These are phyloP conservation scores for Incumbomyces lentus DNA, from an alignment of 2,329 filamentous ascomycete genomes.

Conservation along the genomic window DNA sequence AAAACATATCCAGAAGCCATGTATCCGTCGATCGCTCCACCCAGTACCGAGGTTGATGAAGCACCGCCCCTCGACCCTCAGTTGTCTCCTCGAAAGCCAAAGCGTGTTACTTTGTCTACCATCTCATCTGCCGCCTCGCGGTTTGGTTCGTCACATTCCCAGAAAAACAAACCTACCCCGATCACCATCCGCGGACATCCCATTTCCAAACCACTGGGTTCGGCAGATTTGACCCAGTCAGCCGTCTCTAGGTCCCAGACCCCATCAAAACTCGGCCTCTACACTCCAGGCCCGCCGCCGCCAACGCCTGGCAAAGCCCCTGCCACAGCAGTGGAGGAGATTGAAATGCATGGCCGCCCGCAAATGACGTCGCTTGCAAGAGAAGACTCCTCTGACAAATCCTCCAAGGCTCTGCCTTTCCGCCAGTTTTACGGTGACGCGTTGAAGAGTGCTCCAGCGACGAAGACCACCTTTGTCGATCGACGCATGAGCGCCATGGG, in stretches of 20 bases:
- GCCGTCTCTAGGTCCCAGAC: slow-evolving; percentile 40
- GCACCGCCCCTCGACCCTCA: slow-evolving; percentile 18
- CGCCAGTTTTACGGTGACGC: slow-evolving; percentile 31
- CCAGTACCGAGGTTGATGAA: slow-evolving; percentile 3
- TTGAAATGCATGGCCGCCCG: slow-evolving; percentile 7
- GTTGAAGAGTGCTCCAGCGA: slow-evolving; percentile 33
- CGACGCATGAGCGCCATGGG: slow-evolving; percentile 26
- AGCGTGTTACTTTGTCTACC: slow-evolving; percentile 31
- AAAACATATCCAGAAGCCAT: neutral
- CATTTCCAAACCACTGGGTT: slow-evolving; percentile 46
- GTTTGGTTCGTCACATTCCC: slow-evolving; percentile 29
- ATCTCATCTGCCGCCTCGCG: slow-evolving; percentile 26
- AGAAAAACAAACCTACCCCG: slow-evolving; percentile 35
- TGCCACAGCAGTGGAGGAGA: neutral
- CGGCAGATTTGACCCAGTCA: slow-evolving; percentile 34
- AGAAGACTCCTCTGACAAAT: slow-evolving; percentile 28
- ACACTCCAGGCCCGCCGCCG: slow-evolving; percentile 47
- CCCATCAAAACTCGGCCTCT: slow-evolving; percentile 48
- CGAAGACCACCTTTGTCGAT: slow-evolving; percentile 40
- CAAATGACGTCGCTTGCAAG: slow-evolving; percentile 37
- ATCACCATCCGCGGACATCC: slow-evolving; percentile 43
- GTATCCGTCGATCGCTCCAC: slow-evolving; percentile 7
- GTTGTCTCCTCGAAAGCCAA: slow-evolving; percentile 27
- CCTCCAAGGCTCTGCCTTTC: slow-evolving; percentile 33
- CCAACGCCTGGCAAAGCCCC: slow-evolving; percentile 31